A percentile compares a stretch with the other conserved stretches of the same genome.
Conservation (phyloP, 176 grass and related monocot genomes). For the Eragrostis nindensis region DNA sequence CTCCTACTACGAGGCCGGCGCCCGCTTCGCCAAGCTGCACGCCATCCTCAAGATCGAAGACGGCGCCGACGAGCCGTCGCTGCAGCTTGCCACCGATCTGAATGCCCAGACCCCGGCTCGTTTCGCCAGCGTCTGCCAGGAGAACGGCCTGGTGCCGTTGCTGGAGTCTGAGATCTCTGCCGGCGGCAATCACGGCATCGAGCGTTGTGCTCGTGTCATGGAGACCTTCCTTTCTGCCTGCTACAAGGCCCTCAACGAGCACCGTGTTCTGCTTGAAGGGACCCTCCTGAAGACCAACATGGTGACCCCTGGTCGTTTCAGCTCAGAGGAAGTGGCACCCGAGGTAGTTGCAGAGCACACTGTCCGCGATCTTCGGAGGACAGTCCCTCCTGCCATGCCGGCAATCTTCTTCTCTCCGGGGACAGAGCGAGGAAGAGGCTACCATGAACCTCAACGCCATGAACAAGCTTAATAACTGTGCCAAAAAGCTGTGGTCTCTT, state of each 20-base stretch:
- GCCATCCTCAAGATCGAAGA: constrained; percentile 87
- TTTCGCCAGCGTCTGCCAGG: constrained; percentile 91
- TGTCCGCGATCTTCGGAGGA: constrained; percentile 76
- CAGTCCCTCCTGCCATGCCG: constrained; percentile 80
- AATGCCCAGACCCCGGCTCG: constrained; percentile 80
- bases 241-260: constrained; percentile 91
- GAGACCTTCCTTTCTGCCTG: constrained; percentile 78
- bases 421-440: constrained; percentile 92
- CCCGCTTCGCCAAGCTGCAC: constrained; percentile 92
- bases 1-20: constrained; percentile 83
- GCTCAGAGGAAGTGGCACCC: constrained; percentile 71
- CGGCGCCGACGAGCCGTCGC: constrained; percentile 75
- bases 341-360: constrained; percentile 90
- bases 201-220: constrained; percentile 62
- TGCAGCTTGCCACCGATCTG: constrained; percentile 70
- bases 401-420: constrained; percentile 96
- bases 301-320: constrained; percentile 88
- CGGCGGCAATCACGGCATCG: constrained; percentile 74
- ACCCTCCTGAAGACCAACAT: constrained; percentile 92
- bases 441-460: constrained; percentile 88
- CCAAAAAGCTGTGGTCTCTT: constrained; percentile 92
- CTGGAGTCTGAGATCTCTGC: constrained; percentile 89
- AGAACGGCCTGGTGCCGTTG: constrained; percentile 84
- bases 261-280: constrained; percentile 82
- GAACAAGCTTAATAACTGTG: constrained; percentile 87